phyloP scores from a whole-genome alignment of 495 filamentous ascomycete species.

The Penicillium chermesinum region DNA sequence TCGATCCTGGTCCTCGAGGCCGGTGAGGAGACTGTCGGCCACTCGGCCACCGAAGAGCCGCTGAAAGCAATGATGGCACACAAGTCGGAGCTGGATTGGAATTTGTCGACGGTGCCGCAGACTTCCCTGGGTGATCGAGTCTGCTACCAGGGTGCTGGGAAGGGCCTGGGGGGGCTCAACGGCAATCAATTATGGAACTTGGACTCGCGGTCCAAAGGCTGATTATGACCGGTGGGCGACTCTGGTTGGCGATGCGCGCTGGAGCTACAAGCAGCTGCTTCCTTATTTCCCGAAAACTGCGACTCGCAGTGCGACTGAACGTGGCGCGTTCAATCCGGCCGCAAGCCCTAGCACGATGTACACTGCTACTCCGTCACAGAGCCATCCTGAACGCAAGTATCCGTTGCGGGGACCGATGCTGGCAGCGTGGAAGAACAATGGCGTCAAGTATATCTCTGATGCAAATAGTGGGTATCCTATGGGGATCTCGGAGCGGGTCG shows the following conservation, averaged over 20 bases:
- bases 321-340: neutral
- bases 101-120: constrained; percentile 29
- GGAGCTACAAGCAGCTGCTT: constrained; percentile 28
- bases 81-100: constrained; percentile 28
- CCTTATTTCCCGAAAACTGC: constrained; percentile 16
- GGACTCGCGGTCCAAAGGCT: constrained; percentile 27
- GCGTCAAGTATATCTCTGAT: constrained; percentile 19
- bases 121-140: constrained; percentile 16
- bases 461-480: constrained; percentile 23
- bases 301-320: constrained; percentile 22
- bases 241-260: constrained; percentile 27
- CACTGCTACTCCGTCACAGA: constrained; percentile 8
- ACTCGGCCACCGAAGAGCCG: constrained; percentile 10
- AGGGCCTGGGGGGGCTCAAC: constrained; percentile 31
- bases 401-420: constrained; percentile 8
- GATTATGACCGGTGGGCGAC: constrained; percentile 39
- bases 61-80: constrained; percentile 8
- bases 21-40: constrained; percentile 18
- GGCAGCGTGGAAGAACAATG: constrained; percentile 26
- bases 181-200: constrained; percentile 19
- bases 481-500: constrained; percentile 27
- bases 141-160: constrained; percentile 23
- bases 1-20: constrained; percentile 29
- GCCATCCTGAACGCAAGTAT: constrained; percentile 14
- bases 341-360: constrained; percentile 12